These are phyloP conservation scores for Blepharisma japonicum DNA, from an alignment of 73 alveolate genomes.

Conservation along the genomic window DNA sequence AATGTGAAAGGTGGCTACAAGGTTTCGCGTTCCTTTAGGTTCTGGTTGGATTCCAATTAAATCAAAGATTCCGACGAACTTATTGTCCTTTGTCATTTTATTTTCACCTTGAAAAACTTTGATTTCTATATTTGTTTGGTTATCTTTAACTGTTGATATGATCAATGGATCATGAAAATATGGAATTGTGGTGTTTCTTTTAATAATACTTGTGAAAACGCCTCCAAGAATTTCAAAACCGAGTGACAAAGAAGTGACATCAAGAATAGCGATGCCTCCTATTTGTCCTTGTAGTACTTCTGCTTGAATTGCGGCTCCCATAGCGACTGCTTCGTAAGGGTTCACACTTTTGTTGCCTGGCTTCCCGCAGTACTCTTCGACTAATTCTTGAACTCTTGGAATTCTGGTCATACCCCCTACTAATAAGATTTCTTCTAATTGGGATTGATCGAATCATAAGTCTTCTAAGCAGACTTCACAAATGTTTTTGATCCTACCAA, in stretches of 20 bases:
- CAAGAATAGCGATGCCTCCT: slow-evolving; percentile 80
- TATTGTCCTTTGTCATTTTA: slow-evolving; percentile 84
- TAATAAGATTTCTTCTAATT: slow-evolving; percentile 90
- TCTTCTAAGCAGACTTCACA: slow-evolving; percentile 80
- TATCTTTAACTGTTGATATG: slow-evolving; percentile 86
- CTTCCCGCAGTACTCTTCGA: slow-evolving; percentile 69
- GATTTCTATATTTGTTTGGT: slow-evolving; percentile 75
- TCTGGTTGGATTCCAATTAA: slow-evolving; percentile 86
- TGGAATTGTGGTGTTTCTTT: slow-evolving; percentile 93
- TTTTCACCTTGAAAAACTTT: slow-evolving; percentile 95
- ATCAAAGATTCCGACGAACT: slow-evolving; percentile 77
- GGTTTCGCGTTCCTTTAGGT: slow-evolving; percentile 83
- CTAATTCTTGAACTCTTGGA: slow-evolving; percentile 91
- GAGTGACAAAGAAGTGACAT: slow-evolving; percentile 91
- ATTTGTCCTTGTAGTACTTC: slow-evolving; percentile 82
- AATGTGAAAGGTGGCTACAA: slow-evolving; percentile 87
- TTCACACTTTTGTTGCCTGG: slow-evolving; percentile 58
- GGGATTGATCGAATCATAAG: slow-evolving; percentile 78
- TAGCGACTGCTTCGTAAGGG: slow-evolving; percentile 94
- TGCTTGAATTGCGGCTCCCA: slow-evolving; percentile 88
- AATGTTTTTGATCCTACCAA: slow-evolving; percentile 71
- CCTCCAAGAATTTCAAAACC: slow-evolving; percentile 93
- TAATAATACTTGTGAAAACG: slow-evolving; percentile 79
- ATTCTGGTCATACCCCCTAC: slow-evolving; percentile 98
- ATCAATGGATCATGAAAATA: slow-evolving; percentile 77